phyloP scores from a whole-genome alignment of 1,139 yeast species.

The Kluyveromyces sp. region DNA sequence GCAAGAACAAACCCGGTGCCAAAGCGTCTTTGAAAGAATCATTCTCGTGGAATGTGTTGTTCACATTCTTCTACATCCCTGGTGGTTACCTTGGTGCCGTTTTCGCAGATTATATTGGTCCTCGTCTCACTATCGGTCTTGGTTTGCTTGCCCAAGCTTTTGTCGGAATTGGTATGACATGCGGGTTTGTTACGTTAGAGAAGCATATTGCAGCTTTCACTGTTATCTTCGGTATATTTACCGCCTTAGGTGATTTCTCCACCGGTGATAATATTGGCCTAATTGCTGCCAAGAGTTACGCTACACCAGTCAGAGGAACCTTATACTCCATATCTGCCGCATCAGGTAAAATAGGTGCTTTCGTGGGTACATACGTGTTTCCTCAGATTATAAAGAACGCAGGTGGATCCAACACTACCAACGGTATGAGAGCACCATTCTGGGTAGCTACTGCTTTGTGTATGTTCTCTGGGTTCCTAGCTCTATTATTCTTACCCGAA shows the following conservation, averaged over 20 bases:
- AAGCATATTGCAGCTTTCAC: conserved; percentile 68
- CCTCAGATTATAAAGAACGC: conserved; percentile 56
- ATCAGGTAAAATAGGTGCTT: conserved; percentile 84
- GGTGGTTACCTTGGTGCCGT: conserved; percentile 83
- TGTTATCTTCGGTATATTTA: conserved; percentile 80
- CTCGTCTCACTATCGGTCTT: conserved; percentile 61
- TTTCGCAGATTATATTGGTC: conserved; percentile 80
- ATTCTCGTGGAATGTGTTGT: conserved; percentile 89
- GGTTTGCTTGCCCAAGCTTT: conserved; percentile 72
- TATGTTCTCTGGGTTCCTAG: conserved; percentile 59
- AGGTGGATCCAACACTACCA: conserved; percentile 39
- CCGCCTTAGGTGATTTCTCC: conserved; percentile 85
- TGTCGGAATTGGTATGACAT: conserved; percentile 85
- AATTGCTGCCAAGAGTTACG: conserved; percentile 76
- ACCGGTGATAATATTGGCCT: conserved; percentile 91
- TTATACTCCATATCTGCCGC: conserved; percentile 92
- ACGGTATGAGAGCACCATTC: conserved; percentile 69
- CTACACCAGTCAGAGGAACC: conserved; percentile 84
- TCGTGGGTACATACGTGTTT: conserved; percentile 83
- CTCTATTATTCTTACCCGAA: conserved; percentile 67
- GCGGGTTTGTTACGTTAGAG: conserved; percentile 46
- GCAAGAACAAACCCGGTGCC: conserved; percentile 36
- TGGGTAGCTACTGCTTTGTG: conserved; percentile 75
- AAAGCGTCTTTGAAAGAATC: conserved; percentile 46
- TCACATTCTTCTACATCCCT: conserved; percentile 81